Evolutionary conservation across 148 eudicot species (phyloP).

Genomic region (Tetragonia tetragonoides): DNA sequence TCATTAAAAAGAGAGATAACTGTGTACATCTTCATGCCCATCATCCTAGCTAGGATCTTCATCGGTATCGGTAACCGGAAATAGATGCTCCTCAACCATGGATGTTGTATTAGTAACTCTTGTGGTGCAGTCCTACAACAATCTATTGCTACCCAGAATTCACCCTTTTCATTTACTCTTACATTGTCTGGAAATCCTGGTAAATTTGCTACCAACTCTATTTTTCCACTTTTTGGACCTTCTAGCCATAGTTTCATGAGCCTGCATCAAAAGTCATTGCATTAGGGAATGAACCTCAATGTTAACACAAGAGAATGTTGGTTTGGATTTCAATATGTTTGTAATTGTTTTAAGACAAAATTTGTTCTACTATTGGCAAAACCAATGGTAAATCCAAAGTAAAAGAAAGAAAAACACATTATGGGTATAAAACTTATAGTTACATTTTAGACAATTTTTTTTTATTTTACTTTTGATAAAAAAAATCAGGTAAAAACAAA

Average conservation of each 20-base stretch:
- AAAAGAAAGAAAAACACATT: no score
- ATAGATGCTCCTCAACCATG: slow-evolving; percentile 78
- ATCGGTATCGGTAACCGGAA: slow-evolving; percentile 72
- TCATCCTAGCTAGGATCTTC: slow-evolving; percentile 49
- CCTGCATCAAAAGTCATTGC: slow-evolving; percentile 27
- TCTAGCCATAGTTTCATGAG: slow-evolving; percentile 65
- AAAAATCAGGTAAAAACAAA: no score
- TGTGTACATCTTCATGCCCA: slow-evolving; percentile 86
- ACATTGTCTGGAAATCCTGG: slow-evolving; percentile 97
- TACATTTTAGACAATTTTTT: no score
- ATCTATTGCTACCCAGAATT: slow-evolving; percentile 93
- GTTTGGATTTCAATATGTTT: no score
- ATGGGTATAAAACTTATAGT: no score
- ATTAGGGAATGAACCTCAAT: no score
- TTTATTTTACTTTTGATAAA: no score
- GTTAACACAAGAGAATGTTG: no score
- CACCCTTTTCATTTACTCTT: slow-evolving; percentile 68
- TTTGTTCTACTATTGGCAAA: no score
- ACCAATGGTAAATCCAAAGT: no score
- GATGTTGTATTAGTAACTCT: slow-evolving; percentile 55
- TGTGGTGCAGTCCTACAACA: slow-evolving; percentile 80
- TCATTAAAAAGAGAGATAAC: slow-evolving; percentile 58
- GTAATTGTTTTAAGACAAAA: no score
- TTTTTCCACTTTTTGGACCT: slow-evolving; percentile 53
- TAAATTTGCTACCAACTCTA: slow-evolving; percentile 59